Conservation (phyloP, 139 green algal species). For the Micromonas commoda region DNA sequence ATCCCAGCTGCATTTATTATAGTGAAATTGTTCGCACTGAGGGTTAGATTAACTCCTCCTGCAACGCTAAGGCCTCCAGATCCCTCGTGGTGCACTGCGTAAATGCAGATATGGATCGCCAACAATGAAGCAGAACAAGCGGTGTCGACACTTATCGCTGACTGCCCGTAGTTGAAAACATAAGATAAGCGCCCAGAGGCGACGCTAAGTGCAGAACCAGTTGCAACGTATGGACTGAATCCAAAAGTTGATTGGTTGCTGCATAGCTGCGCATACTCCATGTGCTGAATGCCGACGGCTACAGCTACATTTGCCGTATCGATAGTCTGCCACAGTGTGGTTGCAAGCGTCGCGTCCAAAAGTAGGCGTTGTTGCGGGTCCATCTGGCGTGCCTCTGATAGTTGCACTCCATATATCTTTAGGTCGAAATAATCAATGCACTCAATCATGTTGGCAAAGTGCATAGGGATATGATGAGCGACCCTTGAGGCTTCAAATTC, state of each 20-base stretch:
- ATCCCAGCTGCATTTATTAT: slow-evolving; percentile 55
- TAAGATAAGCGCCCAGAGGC: slow-evolving; percentile 51
- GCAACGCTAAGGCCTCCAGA: background rate
- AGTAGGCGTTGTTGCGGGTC: background rate
- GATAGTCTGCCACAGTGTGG: background rate
- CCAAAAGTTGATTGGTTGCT: too few relatives aligned
- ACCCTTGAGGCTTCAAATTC: too few relatives aligned
- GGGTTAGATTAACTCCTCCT: slow-evolving; percentile 62
- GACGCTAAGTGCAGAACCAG: slow-evolving; percentile 44
- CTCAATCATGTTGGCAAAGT: too few relatives aligned
- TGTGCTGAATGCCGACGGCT: slow-evolving; percentile 24
- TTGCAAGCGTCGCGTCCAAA: background rate
- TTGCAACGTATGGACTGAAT: slow-evolving; percentile 9
- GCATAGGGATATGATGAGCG: too few relatives aligned
- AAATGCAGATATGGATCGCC: slow-evolving; percentile 48
- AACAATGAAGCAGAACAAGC: slow-evolving; percentile 73
- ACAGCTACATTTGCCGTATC: background rate
- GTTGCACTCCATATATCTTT: too few relatives aligned
- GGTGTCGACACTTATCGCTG: slow-evolving; percentile 55
- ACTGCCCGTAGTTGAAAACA: slow-evolving; percentile 40
- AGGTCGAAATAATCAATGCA: too few relatives aligned
- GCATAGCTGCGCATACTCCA: slow-evolving; percentile 23
- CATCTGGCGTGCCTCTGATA: too few relatives aligned
- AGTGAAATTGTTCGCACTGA: slow-evolving; percentile 42
- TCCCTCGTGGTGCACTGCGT: background rate